Evolutionary conservation across 2,329 filamentous ascomycete genomes (phyloP).

Genomic region (Fusarium irregulare): DNA sequence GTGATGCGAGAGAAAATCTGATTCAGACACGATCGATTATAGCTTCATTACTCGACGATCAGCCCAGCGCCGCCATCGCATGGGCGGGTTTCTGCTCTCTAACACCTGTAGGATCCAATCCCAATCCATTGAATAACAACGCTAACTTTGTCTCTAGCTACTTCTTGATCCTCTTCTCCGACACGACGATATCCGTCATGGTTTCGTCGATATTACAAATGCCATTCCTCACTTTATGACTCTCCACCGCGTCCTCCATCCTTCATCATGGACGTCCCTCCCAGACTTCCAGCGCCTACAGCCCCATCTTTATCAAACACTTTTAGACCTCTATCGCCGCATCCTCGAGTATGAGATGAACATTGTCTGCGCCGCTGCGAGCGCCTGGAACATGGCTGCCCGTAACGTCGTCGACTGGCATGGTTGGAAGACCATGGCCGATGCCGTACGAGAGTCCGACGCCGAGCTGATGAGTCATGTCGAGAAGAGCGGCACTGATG

Average conservation of each 20-base stretch:
- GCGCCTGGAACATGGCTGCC: slow-evolving; percentile 52
- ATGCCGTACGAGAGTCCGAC: slow-evolving; percentile 46
- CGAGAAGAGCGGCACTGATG: slow-evolving; percentile 31
- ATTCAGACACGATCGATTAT: slow-evolving; percentile 45
- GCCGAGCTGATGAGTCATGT: slow-evolving; percentile 41
- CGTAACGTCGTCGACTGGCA: slow-evolving; percentile 54
- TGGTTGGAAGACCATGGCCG: slow-evolving; percentile 45
- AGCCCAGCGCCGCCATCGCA: slow-evolving; percentile 49
- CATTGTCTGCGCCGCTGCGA: slow-evolving; percentile 53
- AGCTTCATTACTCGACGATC: slow-evolving; percentile 41
- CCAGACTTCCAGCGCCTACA: slow-evolving; percentile 40
- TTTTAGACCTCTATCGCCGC: slow-evolving; percentile 48
- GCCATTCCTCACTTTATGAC: slow-evolving; percentile 53
- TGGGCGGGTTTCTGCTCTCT: slow-evolving; percentile 54
- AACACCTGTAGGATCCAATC: slow-evolving; percentile 49
- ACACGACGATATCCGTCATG: slow-evolving; percentile 47
- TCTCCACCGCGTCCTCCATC: slow-evolving; percentile 44
- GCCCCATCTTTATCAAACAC: slow-evolving; percentile 35
- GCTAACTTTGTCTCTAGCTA: slow-evolving; percentile 41
- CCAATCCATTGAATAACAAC: background rate
- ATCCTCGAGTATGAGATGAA: slow-evolving; percentile 56
- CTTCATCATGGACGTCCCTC: slow-evolving; percentile 41
- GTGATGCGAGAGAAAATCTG: slow-evolving; percentile 46
- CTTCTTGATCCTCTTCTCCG: slow-evolving; percentile 52
- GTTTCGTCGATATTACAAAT: slow-evolving; percentile 48